Evolutionary conservation across 192 early-diverging fungal genomes (phyloP).

Genomic region (Podila epicladia): DNA sequence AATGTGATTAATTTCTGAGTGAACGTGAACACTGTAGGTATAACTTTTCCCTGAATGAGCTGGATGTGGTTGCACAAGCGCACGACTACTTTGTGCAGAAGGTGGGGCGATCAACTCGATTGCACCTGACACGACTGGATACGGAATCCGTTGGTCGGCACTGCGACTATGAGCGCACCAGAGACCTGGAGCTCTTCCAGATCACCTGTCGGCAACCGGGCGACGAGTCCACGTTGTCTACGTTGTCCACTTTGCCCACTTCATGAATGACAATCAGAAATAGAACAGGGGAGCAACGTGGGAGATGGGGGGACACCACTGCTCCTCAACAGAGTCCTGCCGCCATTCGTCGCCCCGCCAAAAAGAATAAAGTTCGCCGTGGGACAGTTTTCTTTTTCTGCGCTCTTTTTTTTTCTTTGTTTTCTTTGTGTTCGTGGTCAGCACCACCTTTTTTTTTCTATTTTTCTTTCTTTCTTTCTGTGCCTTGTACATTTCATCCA

Average conservation of each 20-base stretch:
- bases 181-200: slow-evolving; percentile 24
- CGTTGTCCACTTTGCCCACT: too few relatives aligned
- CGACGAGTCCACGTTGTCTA: background rate
- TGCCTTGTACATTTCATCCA: background rate
- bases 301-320: background rate
- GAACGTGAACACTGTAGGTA: too few relatives aligned
- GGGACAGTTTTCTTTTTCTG: background rate
- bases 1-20: too few relatives aligned
- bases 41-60: slow-evolving; percentile 38
- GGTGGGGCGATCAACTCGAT: slow-evolving; percentile 6
- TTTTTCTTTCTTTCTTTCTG: background rate
- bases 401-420: background rate
- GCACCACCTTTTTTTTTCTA: background rate
- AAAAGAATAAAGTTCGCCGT: background rate
- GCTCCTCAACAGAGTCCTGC: too few relatives aligned
- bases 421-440: background rate
- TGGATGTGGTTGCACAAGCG: slow-evolving; percentile 37
- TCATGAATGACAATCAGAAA: background rate
- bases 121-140: slow-evolving; percentile 18
- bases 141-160: background rate
- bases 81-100: slow-evolving; percentile 35
- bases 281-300: background rate
- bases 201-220: background rate
- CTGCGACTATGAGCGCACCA: slow-evolving; percentile 36
- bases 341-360: too few relatives aligned